These are phyloP conservation scores for Cylindrotheca closterium DNA, from an alignment of 108 stramenopile genomes.

Conservation along the genomic window DNA sequence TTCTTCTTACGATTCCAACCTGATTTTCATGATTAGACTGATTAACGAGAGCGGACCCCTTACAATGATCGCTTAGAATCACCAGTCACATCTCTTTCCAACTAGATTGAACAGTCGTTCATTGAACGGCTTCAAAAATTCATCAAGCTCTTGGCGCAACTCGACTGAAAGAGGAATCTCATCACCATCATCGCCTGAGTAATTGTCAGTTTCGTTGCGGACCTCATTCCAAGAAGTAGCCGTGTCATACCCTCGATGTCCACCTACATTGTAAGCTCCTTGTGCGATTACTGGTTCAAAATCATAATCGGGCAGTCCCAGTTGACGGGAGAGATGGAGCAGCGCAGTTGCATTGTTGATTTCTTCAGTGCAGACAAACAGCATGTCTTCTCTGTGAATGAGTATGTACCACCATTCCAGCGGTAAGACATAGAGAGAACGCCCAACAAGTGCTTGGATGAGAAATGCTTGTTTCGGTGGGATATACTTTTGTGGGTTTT, in stretches of 20 bases:
- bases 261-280: slow-evolving; percentile 78
- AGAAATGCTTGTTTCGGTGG: slow-evolving; percentile 52
- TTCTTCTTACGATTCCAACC: too few species aligned
- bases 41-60: too few species aligned
- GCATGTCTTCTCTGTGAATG: slow-evolving; percentile 46
- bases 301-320: slow-evolving; percentile 74
- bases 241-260: slow-evolving; percentile 79
- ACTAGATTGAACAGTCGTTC: slow-evolving; percentile 76
- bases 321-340: slow-evolving; percentile 41
- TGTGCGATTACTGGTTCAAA: slow-evolving; percentile 45
- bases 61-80: too few species aligned
- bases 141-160: slow-evolving; percentile 46
- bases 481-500: slow-evolving; percentile 61
- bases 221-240: slow-evolving; percentile 56
- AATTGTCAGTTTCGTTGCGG: slow-evolving; percentile 11
- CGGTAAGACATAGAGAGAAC: slow-evolving; percentile 67
- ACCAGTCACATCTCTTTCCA: slow-evolving; percentile 72
- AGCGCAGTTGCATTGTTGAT: slow-evolving; percentile 49
- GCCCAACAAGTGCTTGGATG: slow-evolving; percentile 71
- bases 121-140: slow-evolving; percentile 74
- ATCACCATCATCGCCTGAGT: slow-evolving; percentile 1
- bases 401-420: slow-evolving; percentile 88
- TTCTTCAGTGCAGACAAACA: slow-evolving; percentile 79
- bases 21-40: too few species aligned
- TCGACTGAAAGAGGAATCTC: slow-evolving; percentile 68